These are phyloP conservation scores for Lycium barbarum DNA, from an alignment of 257 asterid species.

Conservation along the genomic window DNA sequence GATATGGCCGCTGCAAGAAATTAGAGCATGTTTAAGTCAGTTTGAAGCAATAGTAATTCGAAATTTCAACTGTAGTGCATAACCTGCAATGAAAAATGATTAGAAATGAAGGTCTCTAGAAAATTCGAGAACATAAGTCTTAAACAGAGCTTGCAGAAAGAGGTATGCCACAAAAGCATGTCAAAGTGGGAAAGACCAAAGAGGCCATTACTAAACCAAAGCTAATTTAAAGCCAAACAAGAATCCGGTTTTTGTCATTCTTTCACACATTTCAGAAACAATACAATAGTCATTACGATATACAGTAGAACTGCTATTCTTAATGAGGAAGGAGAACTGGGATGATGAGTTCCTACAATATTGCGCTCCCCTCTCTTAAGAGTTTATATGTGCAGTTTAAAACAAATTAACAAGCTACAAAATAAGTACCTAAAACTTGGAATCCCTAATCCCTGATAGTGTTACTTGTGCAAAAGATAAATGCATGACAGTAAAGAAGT, in stretches of 20 bases:
- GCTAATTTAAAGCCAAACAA: neutral
- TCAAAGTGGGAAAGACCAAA: neutral
- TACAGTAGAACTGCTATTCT: neutral
- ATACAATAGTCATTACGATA: neutral
- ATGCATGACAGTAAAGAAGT: neutral
- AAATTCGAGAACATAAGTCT: neutral
- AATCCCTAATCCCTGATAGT: conserved; percentile 13
- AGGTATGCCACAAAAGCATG: conserved; percentile 2
- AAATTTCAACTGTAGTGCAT: neutral
- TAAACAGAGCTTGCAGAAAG: neutral
- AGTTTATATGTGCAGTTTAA: conserved; percentile 18
- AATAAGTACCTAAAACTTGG: neutral
- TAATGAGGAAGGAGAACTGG: conserved; percentile 18
- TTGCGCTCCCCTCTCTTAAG: neutral
- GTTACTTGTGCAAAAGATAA: neutral
- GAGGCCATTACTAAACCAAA: neutral
- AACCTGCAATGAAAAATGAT: neutral
- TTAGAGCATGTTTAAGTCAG: conserved; percentile 27
- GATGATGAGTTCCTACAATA: conserved; percentile 13
- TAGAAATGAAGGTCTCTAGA: neutral
- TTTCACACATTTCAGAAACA: conserved; percentile 17
- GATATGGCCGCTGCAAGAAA: conserved; percentile 65
- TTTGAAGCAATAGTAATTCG: conserved; percentile 7
- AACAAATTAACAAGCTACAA: conserved; percentile 14
- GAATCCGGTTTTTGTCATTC: neutral